Base-by-base conservation (phyloP, 164 flowering plant species). In the Buxus sempervirens region DNA sequence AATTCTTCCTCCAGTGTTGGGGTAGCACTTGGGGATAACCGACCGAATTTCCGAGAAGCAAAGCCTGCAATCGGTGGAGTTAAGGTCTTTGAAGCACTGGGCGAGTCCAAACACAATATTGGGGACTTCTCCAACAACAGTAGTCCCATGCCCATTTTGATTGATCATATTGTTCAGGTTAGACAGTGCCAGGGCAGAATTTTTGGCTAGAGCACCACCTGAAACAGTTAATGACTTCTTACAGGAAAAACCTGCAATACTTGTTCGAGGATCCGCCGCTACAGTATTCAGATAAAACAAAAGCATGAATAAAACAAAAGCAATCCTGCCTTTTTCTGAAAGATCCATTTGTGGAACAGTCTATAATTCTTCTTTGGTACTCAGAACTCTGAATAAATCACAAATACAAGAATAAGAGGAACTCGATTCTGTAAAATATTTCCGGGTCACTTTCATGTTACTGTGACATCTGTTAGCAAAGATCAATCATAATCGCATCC, bases 11-110 rank as follows among this genome's bases (percentile, higher is more conserved):
- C 70, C 70, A 6, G 61, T 72, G 7, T 41, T 41, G 3, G 75
- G 75, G 27, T 59, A 66, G 23, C 75, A 72, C 36, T 25, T 66
- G 1, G 70, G 70, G n/a, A 66, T 60, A 18, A 38, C n/a, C 0
- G 70, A 59, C 19, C 70, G 64, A 51, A 60, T 59, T 54, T 66
- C 70, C 18, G 75, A 60, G 66, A 53, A 72, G 48, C 75, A 72
- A 20, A 72, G 75, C 36, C 54, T 38, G 25, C 75, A 72, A 60
- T 72, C 75, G 7, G 38, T 32, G 3, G 38, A 25, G 38, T 22
- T 23, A 9, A 72, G 70, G 55, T 72, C 61, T 38, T 66, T 61
- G 57, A 53, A 59, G 28, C 70, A 72, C 70, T 72, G 75, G 25
- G 70, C 75, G 9, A 72, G 48, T 15, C 60, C 70, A 25, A 15